Evolutionary conservation across 306 rosid species (phyloP), one percentile per base, ranked within the genome.

Genomic region (Rosa multiflora): DNA sequence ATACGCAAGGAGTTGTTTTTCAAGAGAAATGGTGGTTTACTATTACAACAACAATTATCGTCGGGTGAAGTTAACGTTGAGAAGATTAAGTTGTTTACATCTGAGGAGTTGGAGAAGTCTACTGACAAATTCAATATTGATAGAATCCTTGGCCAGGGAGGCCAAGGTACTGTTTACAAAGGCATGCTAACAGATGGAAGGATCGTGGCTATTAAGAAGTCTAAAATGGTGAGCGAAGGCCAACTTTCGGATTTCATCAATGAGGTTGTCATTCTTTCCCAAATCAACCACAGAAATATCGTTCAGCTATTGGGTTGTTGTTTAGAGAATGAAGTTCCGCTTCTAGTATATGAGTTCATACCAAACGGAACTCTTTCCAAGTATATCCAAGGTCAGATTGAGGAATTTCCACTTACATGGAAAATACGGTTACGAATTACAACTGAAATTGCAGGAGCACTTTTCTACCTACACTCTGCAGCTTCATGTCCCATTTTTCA

Each of bases 21-120:
- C 58, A 52, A 52, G 58, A 52, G 58, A 52, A 52, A 52, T 52
- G 58, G 58, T 52, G 58, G 58, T 52, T 52, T 52, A 52, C 58
- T 52, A 17, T 4, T 52, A 17, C 58, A 17, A 4, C n/a, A 52
- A 52, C 58, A 52, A 52, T 17, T 52, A 52, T 52, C 21, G 5
- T 52, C 58, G 9, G 58, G 58, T 52, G 17, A 52, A 52, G 58
- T 52, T 17, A 52, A 52, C 21, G 58, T 52, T 14, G 58, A 52
- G 58, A 52, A 52, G 58, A 52, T 52, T 5, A 52, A 52, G 58
- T 52, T 52, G 58, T 52, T 52, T 52, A 52, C 58, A 52, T 52
- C 58, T 52, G 58, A 52, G 58, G 58, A 52, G 58, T 52, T 52
- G 58, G 58, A 52, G 58, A 52, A 52, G 58, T 52, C 58, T 52